Percentiles rank a stretch among this genome's conserved stretches.
Evolutionary conservation across 2,329 filamentous ascomycete genomes (phyloP).

Genomic region (Plenodomus tracheiphilus): DNA sequence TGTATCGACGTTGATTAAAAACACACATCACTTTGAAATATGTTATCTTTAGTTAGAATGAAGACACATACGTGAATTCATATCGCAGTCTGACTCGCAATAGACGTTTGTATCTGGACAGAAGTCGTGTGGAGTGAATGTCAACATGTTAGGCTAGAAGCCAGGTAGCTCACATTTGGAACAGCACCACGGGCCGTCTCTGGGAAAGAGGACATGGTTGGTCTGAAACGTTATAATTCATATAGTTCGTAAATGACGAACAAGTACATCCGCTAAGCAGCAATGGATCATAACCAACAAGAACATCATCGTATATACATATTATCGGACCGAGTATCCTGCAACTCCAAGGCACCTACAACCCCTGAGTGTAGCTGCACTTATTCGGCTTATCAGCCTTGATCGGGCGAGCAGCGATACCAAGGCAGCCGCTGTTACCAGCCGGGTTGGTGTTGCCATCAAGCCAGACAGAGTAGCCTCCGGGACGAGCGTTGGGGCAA

Average conservation of each 20-base stretch:
- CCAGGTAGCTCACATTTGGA: no score
- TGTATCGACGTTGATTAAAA: no score
- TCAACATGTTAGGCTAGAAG: no score
- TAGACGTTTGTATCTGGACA: no score
- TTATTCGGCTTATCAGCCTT: conserved; percentile 14
- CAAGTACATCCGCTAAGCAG: neutral
- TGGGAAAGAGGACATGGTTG: no score
- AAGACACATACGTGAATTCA: no score
- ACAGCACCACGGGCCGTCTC: no score
- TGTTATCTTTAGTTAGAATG: no score
- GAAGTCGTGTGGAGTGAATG: no score
- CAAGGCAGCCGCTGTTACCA: conserved; percentile 40
- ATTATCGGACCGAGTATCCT: neutral
- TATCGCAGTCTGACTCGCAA: no score
- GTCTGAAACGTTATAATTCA: neutral
- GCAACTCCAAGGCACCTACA: neutral
- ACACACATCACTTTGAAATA: no score
- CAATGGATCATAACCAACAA: no score
- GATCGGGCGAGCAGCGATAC: conserved; percentile 35
- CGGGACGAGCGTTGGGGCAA: conserved; percentile 55
- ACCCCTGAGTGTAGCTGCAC: conserved; percentile 27
- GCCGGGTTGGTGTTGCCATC: conserved; percentile 17
- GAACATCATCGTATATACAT: neutral
- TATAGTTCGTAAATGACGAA: neutral
- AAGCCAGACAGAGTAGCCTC: conserved; percentile 41